Conservation (phyloP, 2,329 filamentous ascomycete genomes). For the Arthrobotrys pseudoclavata region DNA sequence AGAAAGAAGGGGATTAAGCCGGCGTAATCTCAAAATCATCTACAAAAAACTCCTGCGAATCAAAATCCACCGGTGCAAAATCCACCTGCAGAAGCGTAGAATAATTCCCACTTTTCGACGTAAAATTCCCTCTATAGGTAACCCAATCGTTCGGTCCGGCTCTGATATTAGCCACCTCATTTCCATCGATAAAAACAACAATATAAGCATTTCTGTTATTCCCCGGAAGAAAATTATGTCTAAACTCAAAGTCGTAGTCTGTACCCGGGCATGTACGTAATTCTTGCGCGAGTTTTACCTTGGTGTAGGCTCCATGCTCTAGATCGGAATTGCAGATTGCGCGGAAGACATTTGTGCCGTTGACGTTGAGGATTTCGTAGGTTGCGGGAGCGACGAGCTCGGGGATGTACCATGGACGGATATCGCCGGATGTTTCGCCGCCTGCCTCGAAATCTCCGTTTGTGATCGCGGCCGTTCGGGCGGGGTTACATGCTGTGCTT, state of each 20-base stretch:
- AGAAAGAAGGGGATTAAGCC: no score
- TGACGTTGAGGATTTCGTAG: conserved; percentile 30
- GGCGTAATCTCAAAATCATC: conserved; percentile 38
- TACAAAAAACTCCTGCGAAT: conserved; percentile 47
- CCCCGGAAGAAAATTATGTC: conserved; percentile 29
- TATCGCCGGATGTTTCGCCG: conserved; percentile 22
- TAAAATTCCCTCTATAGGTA: conserved; percentile 30
- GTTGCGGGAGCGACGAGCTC: conserved; percentile 41
- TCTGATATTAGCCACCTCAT: conserved; percentile 35
- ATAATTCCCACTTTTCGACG: background rate
- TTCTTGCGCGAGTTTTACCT: conserved; percentile 46
- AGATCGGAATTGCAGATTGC: conserved; percentile 33
- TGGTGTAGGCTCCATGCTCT: conserved; percentile 40
- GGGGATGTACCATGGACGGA: conserved; percentile 40
- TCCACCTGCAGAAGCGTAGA: conserved; percentile 31
- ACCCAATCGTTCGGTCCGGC: conserved; percentile 22
- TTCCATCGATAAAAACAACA: conserved; percentile 25
- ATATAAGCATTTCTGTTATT: conserved; percentile 33
- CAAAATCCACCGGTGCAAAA: conserved; percentile 36
- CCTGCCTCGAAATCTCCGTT: conserved; percentile 36
- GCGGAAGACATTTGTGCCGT: conserved; percentile 33
- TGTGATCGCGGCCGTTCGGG: conserved; percentile 19
- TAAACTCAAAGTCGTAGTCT: conserved; percentile 28
- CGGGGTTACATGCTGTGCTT: conserved; percentile 15
- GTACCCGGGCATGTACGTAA: conserved; percentile 23